Evolutionary conservation across 2,329 filamentous ascomycete genomes (phyloP).

Genomic region (Beauveria bassiana): DNA sequence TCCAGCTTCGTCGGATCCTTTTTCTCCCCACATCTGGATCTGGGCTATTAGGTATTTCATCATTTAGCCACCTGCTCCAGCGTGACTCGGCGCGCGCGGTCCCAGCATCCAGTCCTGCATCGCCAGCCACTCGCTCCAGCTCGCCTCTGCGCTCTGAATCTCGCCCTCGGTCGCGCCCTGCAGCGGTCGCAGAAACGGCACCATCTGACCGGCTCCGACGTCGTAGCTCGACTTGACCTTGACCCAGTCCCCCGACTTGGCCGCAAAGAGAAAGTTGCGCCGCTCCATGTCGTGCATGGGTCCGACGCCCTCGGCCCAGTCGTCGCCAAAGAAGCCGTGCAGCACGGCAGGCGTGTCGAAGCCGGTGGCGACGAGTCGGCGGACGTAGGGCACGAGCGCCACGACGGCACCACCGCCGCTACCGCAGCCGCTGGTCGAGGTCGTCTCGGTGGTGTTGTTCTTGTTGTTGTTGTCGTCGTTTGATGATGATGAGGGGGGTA

Average conservation of each 20-base stretch:
- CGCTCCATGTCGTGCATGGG: constrained; percentile 82
- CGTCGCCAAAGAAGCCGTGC: constrained; percentile 94
- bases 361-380: constrained; percentile 82
- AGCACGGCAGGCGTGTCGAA: constrained; percentile 83
- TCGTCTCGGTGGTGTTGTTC: no score
- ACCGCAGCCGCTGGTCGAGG: no score
- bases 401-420: constrained; percentile 29
- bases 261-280: constrained; percentile 89
- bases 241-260: constrained; percentile 86
- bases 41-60: no score
- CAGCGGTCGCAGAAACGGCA: constrained; percentile 83
- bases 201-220: constrained; percentile 70
- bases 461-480: constrained; percentile 12
- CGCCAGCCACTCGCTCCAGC: constrained; percentile 90
- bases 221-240: constrained; percentile 88
- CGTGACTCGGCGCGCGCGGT: constrained; percentile 52
- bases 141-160: constrained; percentile 71
- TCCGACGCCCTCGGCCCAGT: constrained; percentile 75
- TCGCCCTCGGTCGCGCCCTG: constrained; percentile 69
- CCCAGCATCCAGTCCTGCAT: constrained; percentile 99
- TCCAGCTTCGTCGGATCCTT: no score
- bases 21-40: no score
- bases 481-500: neutral
- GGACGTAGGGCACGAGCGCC: constrained; percentile 80
- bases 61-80: no score